These are phyloP conservation scores for Gleditsia sinensis DNA, from an alignment of 306 rosid species.

Conservation along the genomic window DNA sequence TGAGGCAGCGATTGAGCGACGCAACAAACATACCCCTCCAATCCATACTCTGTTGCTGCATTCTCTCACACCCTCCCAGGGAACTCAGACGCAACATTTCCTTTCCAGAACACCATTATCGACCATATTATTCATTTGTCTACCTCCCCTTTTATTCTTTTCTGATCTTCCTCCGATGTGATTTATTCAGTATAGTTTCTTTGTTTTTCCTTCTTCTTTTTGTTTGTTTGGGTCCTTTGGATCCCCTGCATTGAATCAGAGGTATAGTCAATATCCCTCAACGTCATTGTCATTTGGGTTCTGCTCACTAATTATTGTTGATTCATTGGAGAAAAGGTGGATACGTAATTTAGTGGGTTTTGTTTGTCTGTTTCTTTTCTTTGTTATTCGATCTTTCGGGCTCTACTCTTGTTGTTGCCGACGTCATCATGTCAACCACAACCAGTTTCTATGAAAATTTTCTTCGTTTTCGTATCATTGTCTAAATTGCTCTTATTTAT, in stretches of 20 bases:
- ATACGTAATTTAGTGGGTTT: background rate
- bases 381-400: background rate
- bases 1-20: background rate
- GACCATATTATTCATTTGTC: background rate
- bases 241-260: conserved; percentile 15
- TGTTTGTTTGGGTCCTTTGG: background rate
- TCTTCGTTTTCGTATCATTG: background rate
- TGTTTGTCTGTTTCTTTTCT: background rate
- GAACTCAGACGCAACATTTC: background rate
- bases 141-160: background rate
- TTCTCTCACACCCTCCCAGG: background rate
- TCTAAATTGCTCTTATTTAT: background rate
- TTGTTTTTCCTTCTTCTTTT: too few relatives aligned
- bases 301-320: background rate
- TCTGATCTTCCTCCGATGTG: background rate
- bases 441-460: background rate
- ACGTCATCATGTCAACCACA: background rate
- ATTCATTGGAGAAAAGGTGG: background rate
- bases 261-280: conserved; percentile 1
- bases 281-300: background rate
- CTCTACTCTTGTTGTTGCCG: background rate
- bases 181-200: background rate
- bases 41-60: background rate
- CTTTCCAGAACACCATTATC: background rate
- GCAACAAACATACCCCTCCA: background rate